Evolutionary conservation across 1,139 yeast species (phyloP), one percentile per base, ranked within the genome.

Genomic region (Debaryomyces fabryi): DNA sequence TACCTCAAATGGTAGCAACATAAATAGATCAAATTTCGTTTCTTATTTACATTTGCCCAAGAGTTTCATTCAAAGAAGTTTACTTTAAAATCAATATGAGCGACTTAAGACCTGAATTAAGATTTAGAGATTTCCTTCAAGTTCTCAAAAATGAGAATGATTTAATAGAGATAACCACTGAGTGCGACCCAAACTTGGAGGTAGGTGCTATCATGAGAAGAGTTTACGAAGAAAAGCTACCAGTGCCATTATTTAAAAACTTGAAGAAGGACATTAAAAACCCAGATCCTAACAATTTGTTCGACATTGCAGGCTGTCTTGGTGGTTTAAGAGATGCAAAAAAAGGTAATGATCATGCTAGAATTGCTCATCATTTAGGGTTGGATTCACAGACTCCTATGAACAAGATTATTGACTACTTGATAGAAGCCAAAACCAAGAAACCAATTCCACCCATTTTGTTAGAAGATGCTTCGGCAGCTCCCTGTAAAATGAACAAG

Each of bases 401-500:
- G 55, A 80, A 61, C 24, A 73, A 67, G 13, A 79, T 60, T 1
- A 76, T 64, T 29, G 51, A 53, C 20, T 55, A 62, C 52, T 60
- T 63, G 45, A 58, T 51, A 37, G 62, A 58, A 36, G 48, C 44
- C 13, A 52, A 54, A 24, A 45, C 46, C 1, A 52, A 52, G 38
- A 34, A 45, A 7, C 43, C 46, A 6, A 41, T 56, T 24, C 52
- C 54, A 2, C 61, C 60, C n/a, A 35, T 25, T 12, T 8, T 41
- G 15, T 35, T 44, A 3, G 37, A 25, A 10, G 54, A 52, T 16
- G 16, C 18, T n/a, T 10, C 44, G 4, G 32, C 47, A 13, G 59
- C 61, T 10, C 56, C 59, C 6, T 50, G 53, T 20, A 56, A 55
- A 33, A 38, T 53, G 41, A 49, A 58, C 35, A 35, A 42, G 2